phyloP scores from a whole-genome alignment of 768 basidiomycete genomes.

The Epithele typhae region DNA sequence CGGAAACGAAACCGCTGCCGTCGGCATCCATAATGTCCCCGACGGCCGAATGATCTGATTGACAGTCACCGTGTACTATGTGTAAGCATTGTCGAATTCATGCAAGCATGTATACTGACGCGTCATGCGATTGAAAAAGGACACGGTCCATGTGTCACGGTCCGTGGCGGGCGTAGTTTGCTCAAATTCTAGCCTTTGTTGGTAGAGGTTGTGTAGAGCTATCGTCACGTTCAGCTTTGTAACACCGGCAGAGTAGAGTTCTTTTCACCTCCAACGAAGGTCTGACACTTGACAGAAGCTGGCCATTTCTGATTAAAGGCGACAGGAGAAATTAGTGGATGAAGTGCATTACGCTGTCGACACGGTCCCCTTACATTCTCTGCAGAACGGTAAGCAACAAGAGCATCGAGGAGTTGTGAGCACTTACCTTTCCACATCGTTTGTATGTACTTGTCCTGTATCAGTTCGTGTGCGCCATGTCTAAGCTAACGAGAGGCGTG shows the following conservation, averaged over 20 bases:
- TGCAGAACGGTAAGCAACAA: neutral
- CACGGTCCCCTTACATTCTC: slow-evolving; percentile 4
- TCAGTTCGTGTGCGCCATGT: slow-evolving; percentile 4
- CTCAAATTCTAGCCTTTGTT: neutral
- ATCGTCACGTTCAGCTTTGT: too few species aligned
- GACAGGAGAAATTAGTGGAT: neutral
- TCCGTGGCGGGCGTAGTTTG: neutral
- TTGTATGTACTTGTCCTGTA: slow-evolving; percentile 1
- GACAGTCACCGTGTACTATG: too few species aligned
- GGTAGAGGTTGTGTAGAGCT: slow-evolving; percentile 3
- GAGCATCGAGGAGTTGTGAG: too few species aligned
- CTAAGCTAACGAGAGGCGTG: neutral
- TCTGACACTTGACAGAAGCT: slow-evolving; percentile 3
- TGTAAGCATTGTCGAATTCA: neutral
- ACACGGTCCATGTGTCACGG: slow-evolving; percentile 8
- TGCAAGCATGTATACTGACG: slow-evolving; percentile 1
- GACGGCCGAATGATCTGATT: slow-evolving; percentile 11
- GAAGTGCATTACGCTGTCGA: neutral
- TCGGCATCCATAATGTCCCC: slow-evolving; percentile 9
- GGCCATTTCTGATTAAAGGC: slow-evolving; percentile 1
- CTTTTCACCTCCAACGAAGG: slow-evolving; percentile 6
- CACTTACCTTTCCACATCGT: slow-evolving; percentile 7
- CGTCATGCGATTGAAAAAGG: slow-evolving; percentile 7
- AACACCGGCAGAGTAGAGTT: too few species aligned
- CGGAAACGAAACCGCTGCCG: slow-evolving; percentile 9